A percentile compares a stretch with the other conserved stretches of the same genome.
Evolutionary conservation across 2,329 filamentous ascomycete species (phyloP).

Genomic region (Aspergillus sp.): DNA sequence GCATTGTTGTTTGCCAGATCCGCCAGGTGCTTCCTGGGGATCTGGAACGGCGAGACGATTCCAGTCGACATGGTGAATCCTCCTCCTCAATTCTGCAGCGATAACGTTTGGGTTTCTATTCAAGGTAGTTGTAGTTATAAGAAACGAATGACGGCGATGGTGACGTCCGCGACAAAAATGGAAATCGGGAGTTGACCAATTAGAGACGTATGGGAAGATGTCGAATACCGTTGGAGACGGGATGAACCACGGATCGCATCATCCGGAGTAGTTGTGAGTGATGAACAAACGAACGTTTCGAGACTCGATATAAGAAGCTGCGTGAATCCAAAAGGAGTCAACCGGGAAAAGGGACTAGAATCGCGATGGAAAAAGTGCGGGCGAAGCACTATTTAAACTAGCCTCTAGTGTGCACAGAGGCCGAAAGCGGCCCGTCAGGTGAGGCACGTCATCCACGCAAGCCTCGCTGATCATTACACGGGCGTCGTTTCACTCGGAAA

Average conservation of each 20-base stretch:
- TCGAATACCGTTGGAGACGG: slow-evolving; percentile 3
- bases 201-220: neutral
- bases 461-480: slow-evolving; percentile 13
- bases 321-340: neutral
- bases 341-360: too few species aligned
- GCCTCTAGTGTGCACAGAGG: neutral
- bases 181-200: neutral
- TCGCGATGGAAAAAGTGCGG: neutral
- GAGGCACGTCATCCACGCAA: slow-evolving; percentile 20
- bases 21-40: slow-evolving; percentile 24
- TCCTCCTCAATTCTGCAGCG: neutral
- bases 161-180: neutral
- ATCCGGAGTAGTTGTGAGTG: slow-evolving; percentile 5
- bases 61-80: slow-evolving; percentile 5
- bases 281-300: neutral
- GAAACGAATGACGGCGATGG: neutral
- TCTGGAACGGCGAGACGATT: slow-evolving; percentile 25
- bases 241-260: slow-evolving; percentile 18
- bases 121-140: neutral
- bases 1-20: slow-evolving; percentile 29
- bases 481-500: neutral
- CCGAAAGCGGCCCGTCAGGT: slow-evolving; percentile 8
- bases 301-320: neutral
- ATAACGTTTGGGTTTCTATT: neutral
- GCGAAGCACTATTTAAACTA: neutral